phyloP scores from a whole-genome alignment of 2,329 filamentous ascomycete species.

The Zasmidium citrigriseum region DNA sequence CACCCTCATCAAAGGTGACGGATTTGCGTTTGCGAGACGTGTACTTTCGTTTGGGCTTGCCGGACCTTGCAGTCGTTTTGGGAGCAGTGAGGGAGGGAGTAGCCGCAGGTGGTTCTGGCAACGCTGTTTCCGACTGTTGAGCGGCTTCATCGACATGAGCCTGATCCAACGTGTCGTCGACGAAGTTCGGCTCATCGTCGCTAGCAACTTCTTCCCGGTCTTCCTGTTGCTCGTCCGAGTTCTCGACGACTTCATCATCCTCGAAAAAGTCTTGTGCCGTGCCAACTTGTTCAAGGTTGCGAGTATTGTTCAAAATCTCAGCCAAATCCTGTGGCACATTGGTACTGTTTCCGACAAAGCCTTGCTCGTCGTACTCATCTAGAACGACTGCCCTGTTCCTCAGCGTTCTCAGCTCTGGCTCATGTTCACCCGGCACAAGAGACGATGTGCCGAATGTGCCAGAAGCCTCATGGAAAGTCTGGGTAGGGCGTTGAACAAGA shows the following conservation, averaged over 20 bases:
- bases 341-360: neutral
- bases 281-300: neutral
- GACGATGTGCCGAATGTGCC: conserved; percentile 4
- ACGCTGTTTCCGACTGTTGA: too few species aligned
- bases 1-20: neutral
- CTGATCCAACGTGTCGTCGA: conserved; percentile 17
- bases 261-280: conserved; percentile 11
- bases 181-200: conserved; percentile 10
- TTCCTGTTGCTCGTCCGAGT: conserved; percentile 13
- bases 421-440: neutral
- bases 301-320: neutral
- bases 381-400: neutral
- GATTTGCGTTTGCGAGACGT: conserved; percentile 2
- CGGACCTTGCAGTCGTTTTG: neutral
- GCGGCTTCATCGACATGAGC: conserved; percentile 1
- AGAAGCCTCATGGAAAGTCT: neutral
- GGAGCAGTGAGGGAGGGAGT: neutral
- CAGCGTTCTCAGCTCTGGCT: neutral
- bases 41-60: conserved; percentile 16
- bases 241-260: conserved; percentile 13
- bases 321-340: neutral
- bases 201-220: neutral
- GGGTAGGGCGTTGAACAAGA: neutral
- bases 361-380: neutral
- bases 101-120: too few species aligned